These are phyloP conservation scores for Carnegiea gigantea DNA, from an alignment of 179 eudicot genomes.

Conservation along the genomic window DNA sequence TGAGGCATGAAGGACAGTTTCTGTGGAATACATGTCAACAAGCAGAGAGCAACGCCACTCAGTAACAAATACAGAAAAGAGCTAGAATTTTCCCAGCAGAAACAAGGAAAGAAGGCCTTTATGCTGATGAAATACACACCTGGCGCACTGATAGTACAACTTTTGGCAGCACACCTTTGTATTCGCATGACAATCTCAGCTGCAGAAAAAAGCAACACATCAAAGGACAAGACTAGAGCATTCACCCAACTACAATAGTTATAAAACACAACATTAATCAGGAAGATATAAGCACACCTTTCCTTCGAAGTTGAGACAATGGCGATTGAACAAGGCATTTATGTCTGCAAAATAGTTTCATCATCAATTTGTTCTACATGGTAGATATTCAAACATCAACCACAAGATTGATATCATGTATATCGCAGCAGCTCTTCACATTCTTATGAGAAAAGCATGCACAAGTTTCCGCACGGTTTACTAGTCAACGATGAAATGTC, in stretches of 20 bases:
- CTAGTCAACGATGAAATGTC: not conserved
- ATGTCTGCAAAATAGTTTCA: constrained; percentile 54
- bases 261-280: not conserved
- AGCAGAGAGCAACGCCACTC: not conserved
- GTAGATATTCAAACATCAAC: not conserved
- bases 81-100: not conserved
- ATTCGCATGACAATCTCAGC: constrained; percentile 67
- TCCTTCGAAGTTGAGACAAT: constrained; percentile 77
- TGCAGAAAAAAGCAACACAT: constrained; percentile 36
- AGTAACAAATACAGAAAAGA: not conserved
- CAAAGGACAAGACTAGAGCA: constrained; percentile 1
- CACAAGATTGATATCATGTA: constrained; percentile 1
- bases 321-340: constrained; percentile 66
- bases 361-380: not conserved
- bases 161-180: constrained; percentile 90
- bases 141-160: constrained; percentile 72
- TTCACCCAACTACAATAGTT: not conserved
- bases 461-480: not conserved
- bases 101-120: not conserved
- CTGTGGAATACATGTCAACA: not conserved
- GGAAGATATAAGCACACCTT: constrained; percentile 48
- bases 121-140: constrained; percentile 44
- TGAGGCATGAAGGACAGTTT: not conserved
- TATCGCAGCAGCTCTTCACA: not conserved
- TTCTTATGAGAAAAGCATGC: not conserved